phyloP scores from a whole-genome alignment of 495 filamentous ascomycete genomes.

The Hamigera avellanea region DNA sequence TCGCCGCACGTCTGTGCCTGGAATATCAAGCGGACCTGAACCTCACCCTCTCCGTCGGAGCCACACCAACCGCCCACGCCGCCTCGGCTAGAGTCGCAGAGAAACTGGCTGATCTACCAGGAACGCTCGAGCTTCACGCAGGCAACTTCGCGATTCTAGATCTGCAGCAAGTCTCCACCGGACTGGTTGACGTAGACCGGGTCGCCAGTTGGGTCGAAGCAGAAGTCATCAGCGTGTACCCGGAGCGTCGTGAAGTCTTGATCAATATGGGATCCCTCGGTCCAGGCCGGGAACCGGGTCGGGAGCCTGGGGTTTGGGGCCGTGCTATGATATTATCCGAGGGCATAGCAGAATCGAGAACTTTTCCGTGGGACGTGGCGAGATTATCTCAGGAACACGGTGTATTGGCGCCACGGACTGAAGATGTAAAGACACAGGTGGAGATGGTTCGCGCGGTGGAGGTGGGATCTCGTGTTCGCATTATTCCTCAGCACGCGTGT shows the following conservation, averaged over 20 bases:
- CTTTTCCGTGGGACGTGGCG: constrained; percentile 46
- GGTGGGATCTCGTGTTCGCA: background rate
- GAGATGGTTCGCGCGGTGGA: constrained; percentile 3
- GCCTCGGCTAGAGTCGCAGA: background rate
- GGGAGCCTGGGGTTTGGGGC: constrained; percentile 3
- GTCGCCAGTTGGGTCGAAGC: constrained; percentile 9
- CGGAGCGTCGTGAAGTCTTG: constrained; percentile 15
- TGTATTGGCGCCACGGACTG: constrained; percentile 26
- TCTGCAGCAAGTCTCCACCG: constrained; percentile 15
- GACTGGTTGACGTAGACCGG: constrained; percentile 4
- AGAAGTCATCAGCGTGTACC: constrained; percentile 16
- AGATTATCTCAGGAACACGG: constrained; percentile 58
- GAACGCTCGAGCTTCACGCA: background rate
- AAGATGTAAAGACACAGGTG: constrained; percentile 22
- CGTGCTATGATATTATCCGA: constrained; percentile 5
- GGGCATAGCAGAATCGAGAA: constrained; percentile 6
- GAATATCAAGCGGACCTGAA: background rate
- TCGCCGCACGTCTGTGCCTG: background rate
- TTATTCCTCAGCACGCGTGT: constrained; percentile 1
- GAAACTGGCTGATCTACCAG: background rate
- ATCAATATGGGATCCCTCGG: constrained; percentile 11
- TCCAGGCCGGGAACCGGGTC: constrained; percentile 1
- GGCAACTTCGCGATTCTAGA: constrained; percentile 15
- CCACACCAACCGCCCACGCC: constrained; percentile 1
- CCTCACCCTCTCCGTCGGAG: constrained; percentile 1